These are phyloP conservation scores for Suhomyces bokatorum DNA, from an alignment of 1,139 yeast genomes.

Conservation along the genomic window DNA sequence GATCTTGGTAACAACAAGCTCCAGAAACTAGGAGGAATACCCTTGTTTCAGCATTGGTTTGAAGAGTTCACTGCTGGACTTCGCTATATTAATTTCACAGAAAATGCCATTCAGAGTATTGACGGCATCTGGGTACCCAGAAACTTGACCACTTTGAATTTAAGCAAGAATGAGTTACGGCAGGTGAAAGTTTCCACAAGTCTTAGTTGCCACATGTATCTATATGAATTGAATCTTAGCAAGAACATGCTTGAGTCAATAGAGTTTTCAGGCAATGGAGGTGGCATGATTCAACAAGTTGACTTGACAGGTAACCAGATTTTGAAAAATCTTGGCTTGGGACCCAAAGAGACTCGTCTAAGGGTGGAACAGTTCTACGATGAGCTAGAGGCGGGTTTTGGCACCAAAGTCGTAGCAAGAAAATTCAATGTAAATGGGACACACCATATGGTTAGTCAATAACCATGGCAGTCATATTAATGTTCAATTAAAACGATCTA, in stretches of 20 bases:
- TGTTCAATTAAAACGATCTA: not conserved
- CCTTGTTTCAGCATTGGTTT: constrained; percentile 6
- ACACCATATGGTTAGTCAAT: constrained; percentile 17
- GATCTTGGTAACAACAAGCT: constrained; percentile 26
- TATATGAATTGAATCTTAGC: constrained; percentile 11
- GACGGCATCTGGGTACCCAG: constrained; percentile 7
- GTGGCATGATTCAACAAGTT: constrained; percentile 16
- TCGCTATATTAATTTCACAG: constrained; percentile 4
- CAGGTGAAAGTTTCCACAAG: constrained; percentile 1
- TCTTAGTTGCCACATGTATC: constrained; percentile 3
- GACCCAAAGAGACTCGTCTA: constrained; percentile 7
- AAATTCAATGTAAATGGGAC: constrained; percentile 30
- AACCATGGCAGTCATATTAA: not conserved
- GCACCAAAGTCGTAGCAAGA: constrained; percentile 20
- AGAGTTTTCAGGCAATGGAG: constrained; percentile 9
- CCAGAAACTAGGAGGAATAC: not conserved
- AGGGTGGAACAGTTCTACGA: constrained; percentile 24
- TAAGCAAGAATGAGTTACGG: constrained; percentile 7
- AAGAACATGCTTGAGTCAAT: constrained; percentile 13
- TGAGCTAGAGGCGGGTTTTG: constrained; percentile 26
- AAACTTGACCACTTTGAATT: constrained; percentile 4
- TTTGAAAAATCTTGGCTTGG: constrained; percentile 10
- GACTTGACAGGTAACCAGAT: constrained; percentile 25
- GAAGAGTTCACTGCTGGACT: not conserved
- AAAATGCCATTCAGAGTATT: constrained; percentile 2